Evolutionary conservation across 352 stramenopile genomes (phyloP), one percentile per base, ranked within the genome.

Genomic region (Phytophthora constricta): DNA sequence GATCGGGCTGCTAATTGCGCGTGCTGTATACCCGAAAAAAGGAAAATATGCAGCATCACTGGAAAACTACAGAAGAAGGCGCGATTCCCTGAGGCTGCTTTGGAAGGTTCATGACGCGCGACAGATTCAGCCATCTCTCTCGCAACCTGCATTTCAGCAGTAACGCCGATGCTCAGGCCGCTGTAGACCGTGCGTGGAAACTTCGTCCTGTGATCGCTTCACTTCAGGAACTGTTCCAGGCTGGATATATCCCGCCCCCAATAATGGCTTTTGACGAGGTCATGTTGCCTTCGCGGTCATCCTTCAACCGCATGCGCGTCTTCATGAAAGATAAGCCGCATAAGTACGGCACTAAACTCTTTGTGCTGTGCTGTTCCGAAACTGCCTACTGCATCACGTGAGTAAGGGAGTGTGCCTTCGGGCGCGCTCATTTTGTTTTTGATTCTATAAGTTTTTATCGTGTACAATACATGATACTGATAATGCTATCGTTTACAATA

Each of bases 1-100:
- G n/a, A 57, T 62, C 26, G 42, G 51, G 1, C 8, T 68, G 28
- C 52, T 54, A 19, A 57, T 68, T 23, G 31, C 37, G 3, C 20
- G 45, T 4, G 49, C 48, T 17, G 11, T 52, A 28, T 5, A 11
- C 9, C 10, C 37, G 37, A 20, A 37, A 37, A 13, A 37, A 5
- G 31, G 31, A 37, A 11, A 37, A 37, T 5, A 5, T 37, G 31
- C 11, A 37, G 5, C 5, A 37, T 11, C 31, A 11, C 11, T 37
- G 31, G 31, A 37, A 37, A 11, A 37, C 31, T 5, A 37, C 31
- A 11, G 31, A 37, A 13, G 31, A 37, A 11, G 31, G 31, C 4
- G 31, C 31, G 5, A 37, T 37, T 11, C 31, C 31, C 5, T 11
- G 31, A 5, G 31, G 31, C 5, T 11, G 31, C 37, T 5, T 37